These are phyloP conservation scores for Polygonum aviculare DNA, from an alignment of 148 eudicot species.

Conservation along the genomic window DNA sequence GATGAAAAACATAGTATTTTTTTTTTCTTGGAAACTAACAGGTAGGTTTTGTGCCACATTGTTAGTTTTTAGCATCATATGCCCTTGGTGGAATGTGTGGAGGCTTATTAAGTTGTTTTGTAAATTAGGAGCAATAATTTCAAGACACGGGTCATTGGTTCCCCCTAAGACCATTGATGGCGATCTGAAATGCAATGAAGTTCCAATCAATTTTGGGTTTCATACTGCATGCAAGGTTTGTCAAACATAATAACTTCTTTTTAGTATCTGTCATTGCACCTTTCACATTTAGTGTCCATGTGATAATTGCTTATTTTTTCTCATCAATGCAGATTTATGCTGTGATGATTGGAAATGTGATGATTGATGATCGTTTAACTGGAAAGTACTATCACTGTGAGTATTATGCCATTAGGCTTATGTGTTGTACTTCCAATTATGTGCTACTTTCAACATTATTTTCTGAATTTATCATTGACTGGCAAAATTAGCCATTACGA, in stretches of 20 bases:
- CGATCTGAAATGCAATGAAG: conserved; percentile 89
- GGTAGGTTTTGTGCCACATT: too few relatives aligned
- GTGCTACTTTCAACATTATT: background rate
- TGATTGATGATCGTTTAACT: too few relatives aligned
- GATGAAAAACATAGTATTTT: too few relatives aligned
- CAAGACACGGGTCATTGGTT: conserved; percentile 56
- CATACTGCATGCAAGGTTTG: conserved; percentile 97
- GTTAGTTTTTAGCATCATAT: too few relatives aligned
- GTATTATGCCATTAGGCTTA: background rate
- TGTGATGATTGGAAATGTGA: too few relatives aligned
- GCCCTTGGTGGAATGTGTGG: background rate
- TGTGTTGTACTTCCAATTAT: background rate
- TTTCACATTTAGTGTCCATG: too few relatives aligned
- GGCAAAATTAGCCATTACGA: background rate
- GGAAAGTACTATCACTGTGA: too few relatives aligned
- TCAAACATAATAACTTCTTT: background rate
- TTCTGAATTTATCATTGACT: background rate
- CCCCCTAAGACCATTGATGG: conserved; percentile 60
- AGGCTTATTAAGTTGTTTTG: background rate
- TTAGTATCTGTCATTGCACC: too few relatives aligned
- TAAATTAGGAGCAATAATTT: conserved; percentile 61
- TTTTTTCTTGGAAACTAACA: too few relatives aligned
- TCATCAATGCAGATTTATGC: too few relatives aligned
- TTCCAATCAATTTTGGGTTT: conserved; percentile 84
- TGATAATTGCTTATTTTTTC: too few relatives aligned